Conservation (phyloP, 2,329 filamentous ascomycete species). For the Colletotrichum sp. region DNA sequence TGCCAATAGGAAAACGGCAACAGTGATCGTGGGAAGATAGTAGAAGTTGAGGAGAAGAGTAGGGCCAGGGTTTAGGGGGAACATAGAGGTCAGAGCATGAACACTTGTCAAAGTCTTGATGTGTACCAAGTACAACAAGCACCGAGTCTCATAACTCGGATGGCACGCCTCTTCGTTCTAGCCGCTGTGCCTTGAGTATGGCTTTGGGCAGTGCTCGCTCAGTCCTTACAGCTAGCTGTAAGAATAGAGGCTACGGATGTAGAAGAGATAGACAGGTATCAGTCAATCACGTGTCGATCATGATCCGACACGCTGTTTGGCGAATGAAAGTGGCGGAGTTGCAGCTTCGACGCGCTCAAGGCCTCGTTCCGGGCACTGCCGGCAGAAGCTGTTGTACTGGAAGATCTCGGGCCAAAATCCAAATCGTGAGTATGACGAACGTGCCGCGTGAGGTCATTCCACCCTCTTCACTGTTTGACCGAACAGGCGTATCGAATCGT, state of each 20-base stretch:
- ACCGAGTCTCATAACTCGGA: not conserved
- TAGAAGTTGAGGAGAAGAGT: not conserved
- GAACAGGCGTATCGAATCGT: not conserved
- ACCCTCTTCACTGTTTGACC: not conserved
- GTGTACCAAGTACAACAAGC: not conserved
- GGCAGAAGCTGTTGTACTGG: not conserved
- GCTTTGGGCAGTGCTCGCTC: not conserved
- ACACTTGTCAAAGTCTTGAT: slow-evolving; percentile 9
- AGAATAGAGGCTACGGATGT: not conserved
- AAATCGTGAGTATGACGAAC: not conserved
- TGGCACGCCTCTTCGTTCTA: not conserved
- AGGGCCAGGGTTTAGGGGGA: not conserved
- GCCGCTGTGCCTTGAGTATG: not conserved
- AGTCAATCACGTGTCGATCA: not conserved
- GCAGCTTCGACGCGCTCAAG: not conserved
- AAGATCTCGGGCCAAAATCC: not conserved
- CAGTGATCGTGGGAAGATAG: not conserved
- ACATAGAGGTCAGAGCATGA: not conserved
- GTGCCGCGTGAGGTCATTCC: not conserved
- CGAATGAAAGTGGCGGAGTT: not conserved
- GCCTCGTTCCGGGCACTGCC: not conserved
- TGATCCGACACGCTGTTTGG: not conserved
- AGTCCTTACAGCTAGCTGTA: not conserved
- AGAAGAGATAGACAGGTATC: not conserved
- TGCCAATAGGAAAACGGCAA: not conserved